Evolutionary conservation across 2,329 filamentous ascomycete species (phyloP).

Genomic region (Aureobasidium sp.): DNA sequence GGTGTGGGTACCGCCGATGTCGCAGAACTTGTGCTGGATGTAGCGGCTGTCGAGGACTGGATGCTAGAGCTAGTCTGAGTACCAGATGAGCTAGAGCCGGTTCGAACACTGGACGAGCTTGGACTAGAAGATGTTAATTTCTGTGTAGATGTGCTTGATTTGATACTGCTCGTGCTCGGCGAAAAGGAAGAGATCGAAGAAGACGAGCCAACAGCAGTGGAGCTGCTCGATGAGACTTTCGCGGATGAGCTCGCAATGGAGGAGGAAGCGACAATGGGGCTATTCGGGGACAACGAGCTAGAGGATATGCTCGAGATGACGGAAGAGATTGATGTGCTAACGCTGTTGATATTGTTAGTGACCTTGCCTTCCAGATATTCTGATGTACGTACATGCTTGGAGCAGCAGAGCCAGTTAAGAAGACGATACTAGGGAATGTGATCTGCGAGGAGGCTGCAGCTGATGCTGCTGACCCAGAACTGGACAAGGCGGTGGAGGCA

Average conservation of each 20-base stretch:
- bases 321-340: neutral
- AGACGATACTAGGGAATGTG: neutral
- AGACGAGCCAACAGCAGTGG: neutral
- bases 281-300: too few relatives aligned
- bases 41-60: neutral
- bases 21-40: neutral
- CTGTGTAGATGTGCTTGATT: neutral
- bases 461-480: neutral
- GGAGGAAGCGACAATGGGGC: neutral
- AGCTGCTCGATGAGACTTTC: neutral
- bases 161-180: neutral
- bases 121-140: neutral
- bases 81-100: neutral
- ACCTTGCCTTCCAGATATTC: neutral
- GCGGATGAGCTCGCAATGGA: neutral
- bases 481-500: neutral
- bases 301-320: neutral
- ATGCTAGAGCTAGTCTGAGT: neutral
- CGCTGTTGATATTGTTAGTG: neutral
- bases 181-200: neutral
- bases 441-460: neutral
- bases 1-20: conserved; percentile 15
- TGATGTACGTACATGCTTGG: conserved; percentile 7
- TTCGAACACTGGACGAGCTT: neutral
- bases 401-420: neutral